phyloP scores from a whole-genome alignment of 495 filamentous ascomycete species.

The Aspergillus baeticus region DNA sequence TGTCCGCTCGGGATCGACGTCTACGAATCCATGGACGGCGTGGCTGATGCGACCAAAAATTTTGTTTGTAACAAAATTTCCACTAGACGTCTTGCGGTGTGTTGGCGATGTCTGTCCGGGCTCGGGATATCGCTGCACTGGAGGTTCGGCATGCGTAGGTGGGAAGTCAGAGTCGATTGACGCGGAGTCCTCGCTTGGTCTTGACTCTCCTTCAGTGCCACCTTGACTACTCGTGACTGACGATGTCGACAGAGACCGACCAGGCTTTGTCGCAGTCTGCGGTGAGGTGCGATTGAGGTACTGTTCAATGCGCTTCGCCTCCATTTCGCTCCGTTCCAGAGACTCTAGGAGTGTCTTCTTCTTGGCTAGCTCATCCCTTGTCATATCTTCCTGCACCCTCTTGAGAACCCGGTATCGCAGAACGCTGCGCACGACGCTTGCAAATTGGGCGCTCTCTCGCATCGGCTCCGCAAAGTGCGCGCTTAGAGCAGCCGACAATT shows the following conservation, averaged over 20 bases:
- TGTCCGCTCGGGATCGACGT: slow-evolving; percentile 91
- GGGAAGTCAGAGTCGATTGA: slow-evolving; percentile 95
- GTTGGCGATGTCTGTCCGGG: slow-evolving; percentile 27
- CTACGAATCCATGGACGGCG: slow-evolving; percentile 92
- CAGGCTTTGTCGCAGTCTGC: slow-evolving; percentile 47
- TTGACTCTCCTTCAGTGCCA: slow-evolving; percentile 38
- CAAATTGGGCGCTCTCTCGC: slow-evolving; percentile 95
- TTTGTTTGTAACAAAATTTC: slow-evolving; percentile 83
- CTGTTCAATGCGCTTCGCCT: slow-evolving; percentile 88
- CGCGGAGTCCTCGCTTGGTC: slow-evolving; percentile 64
- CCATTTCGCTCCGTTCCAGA: slow-evolving; percentile 83
- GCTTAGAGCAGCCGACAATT: slow-evolving; percentile 77
- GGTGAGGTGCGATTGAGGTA: slow-evolving; percentile 73
- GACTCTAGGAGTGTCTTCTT: slow-evolving; percentile 77
- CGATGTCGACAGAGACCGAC: slow-evolving; percentile 63
- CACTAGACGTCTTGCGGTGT: slow-evolving; percentile 72
- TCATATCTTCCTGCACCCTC: slow-evolving; percentile 96
- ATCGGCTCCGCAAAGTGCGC: slow-evolving; percentile 95
- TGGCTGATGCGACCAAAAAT: slow-evolving; percentile 95
- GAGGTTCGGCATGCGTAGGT: slow-evolving; percentile 75
- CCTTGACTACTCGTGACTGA: slow-evolving; percentile 48
- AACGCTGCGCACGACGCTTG: slow-evolving; percentile 86
- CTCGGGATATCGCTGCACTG: slow-evolving; percentile 39
- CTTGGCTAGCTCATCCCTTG: slow-evolving; percentile 80
- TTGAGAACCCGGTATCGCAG: slow-evolving; percentile 87